Evolutionary conservation across 495 filamentous ascomycete species (phyloP).

Genomic region (Halenospora varia): DNA sequence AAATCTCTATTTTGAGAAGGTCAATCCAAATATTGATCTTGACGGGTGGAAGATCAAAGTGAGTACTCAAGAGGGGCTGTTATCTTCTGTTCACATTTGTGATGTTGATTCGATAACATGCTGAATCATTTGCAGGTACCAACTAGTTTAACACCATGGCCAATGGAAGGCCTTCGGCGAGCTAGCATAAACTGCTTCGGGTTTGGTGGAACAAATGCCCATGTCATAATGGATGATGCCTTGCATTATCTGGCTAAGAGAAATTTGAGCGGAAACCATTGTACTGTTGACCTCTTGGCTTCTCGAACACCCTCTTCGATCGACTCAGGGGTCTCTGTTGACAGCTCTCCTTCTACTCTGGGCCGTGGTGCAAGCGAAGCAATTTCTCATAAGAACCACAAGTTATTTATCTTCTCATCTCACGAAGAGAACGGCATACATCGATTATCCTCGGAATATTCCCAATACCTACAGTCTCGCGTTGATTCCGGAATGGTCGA

Average conservation of each 20-base stretch:
- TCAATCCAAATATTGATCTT: conserved; percentile 38
- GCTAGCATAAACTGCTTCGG: conserved; percentile 54
- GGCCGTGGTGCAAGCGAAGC: conserved; percentile 8
- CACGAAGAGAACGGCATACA: conserved; percentile 28
- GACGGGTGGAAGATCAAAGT: conserved; percentile 16
- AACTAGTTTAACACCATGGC: conserved; percentile 9
- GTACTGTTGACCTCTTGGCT: background rate
- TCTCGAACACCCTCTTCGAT: background rate
- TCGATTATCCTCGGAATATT: background rate
- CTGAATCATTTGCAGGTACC: conserved; percentile 22
- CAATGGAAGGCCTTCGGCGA: conserved; percentile 36
- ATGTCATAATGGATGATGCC: conserved; percentile 48
- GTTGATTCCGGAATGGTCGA: background rate
- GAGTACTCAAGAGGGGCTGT: too few species aligned
- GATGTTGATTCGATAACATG: too few species aligned
- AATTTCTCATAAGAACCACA: conserved; percentile 16
- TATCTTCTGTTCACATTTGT: too few species aligned
- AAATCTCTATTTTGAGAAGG: conserved; percentile 44
- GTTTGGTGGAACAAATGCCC: conserved; percentile 56
- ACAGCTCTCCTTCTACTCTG: conserved; percentile 12
- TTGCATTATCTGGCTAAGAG: conserved; percentile 14
- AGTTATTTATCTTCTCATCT: conserved; percentile 25
- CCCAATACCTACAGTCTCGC: background rate
- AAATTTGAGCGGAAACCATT: conserved; percentile 6
- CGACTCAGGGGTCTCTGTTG: background rate